Evolutionary conservation across 2,329 filamentous ascomycete genomes (phyloP), one percentile per base, ranked within the genome.

Genomic region (Fusarium sp.): DNA sequence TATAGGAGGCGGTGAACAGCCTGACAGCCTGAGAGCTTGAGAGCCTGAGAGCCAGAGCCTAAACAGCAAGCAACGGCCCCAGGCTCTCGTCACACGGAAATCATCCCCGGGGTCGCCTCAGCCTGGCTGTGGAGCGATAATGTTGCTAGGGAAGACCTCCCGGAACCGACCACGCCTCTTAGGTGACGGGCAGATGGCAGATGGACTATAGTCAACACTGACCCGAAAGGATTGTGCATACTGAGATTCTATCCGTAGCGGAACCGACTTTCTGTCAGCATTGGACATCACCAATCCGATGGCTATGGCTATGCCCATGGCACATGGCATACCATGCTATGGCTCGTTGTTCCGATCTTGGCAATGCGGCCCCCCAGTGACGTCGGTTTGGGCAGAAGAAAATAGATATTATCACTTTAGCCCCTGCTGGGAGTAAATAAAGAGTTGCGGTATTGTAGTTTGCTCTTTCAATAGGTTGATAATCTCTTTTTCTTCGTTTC

Each of bases 1-100:
- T 33, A 59, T 67, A 68, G 60, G 71, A 72, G 71, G 71, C 70
- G 71, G 71, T 73, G 71, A 73, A 73, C 64, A 59, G 59, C 65
- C 35, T 37, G 35, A 37, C 35, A 37, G 17, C 35, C 35, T 37
- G 35, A 37, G 17, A 59, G 59, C 65, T 17, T 37, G 17, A 37
- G 17, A 37, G 17, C 35, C 35, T 37, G 35, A 37, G 17, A 37
- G 17, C 35, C 35, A 37, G 17, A 37, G 35, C 35, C 35, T n/a
- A 37, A 37, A 37, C 35, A 37, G 8, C 35, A 37, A 37, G 35
- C 35, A 69, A 71, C 62, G 52, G 56, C 55, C 56, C 65, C 61
- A 40, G 58, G 60, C 56, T 51, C 62, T 71, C 66, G 70, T 72
- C 71, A 73, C 70, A 73, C 71, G 71, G 71, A 68, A 73, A 71